phyloP scores from a whole-genome alignment of 352 stramenopile species.

The Nothophytophthora sp. region DNA sequence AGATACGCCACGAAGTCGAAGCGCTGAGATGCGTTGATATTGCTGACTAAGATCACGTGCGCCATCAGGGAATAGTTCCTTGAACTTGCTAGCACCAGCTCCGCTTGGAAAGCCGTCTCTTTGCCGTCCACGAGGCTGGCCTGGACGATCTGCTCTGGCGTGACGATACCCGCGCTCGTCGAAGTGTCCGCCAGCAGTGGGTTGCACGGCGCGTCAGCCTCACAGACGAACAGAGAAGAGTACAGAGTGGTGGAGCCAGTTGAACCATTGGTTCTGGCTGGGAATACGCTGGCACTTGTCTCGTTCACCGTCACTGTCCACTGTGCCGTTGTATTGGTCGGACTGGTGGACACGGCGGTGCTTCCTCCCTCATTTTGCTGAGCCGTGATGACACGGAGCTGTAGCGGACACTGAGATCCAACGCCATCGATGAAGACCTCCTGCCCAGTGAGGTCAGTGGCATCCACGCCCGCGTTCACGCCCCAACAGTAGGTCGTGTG shows the following conservation, averaged over 20 bases:
- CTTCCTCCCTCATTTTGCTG: constrained; percentile 5
- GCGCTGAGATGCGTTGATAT: constrained; percentile 5
- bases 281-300: background rate
- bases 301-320: constrained; percentile 32
- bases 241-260: constrained; percentile 8
- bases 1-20: constrained; percentile 40
- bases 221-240: constrained; percentile 1
- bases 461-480: constrained; percentile 14
- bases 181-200: background rate
- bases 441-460: constrained; percentile 9
- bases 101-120: constrained; percentile 10
- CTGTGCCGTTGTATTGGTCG: background rate
- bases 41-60: constrained; percentile 29
- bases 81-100: constrained; percentile 23
- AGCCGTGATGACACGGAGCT: background rate
- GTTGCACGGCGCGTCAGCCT: constrained; percentile 11
- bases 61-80: constrained; percentile 32
- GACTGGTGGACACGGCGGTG: background rate
- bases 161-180: background rate
- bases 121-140: constrained; percentile 17
- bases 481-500: constrained; percentile 43
- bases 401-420: constrained; percentile 27
- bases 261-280: background rate
- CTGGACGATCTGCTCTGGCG: constrained; percentile 18
- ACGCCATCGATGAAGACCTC: constrained; percentile 3